These are phyloP conservation scores for Brasilioporus rufonigricans DNA, from an alignment of 768 basidiomycete genomes.

Conservation along the genomic window DNA sequence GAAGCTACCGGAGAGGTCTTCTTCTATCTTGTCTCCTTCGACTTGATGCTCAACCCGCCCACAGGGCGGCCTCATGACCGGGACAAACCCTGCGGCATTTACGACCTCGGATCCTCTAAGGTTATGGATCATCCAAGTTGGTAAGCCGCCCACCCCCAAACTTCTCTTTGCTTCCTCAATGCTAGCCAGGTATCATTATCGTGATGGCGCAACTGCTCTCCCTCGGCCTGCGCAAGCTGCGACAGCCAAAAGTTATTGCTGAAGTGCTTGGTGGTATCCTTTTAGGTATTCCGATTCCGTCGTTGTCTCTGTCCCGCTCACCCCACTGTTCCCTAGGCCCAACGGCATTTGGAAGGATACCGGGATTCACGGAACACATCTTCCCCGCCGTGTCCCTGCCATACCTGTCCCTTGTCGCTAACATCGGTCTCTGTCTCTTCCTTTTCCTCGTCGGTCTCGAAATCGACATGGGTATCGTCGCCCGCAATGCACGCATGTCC, in stretches of 20 bases:
- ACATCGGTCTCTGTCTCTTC: constrained; percentile 85
- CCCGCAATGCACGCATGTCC: constrained; percentile 69
- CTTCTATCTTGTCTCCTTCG: not conserved
- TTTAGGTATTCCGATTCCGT: constrained; percentile 43
- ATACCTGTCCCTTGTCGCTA: constrained; percentile 83
- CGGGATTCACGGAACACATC: constrained; percentile 81
- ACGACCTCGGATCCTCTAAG: constrained; percentile 61
- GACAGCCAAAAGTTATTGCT: constrained; percentile 84
- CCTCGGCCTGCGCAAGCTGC: constrained; percentile 65
- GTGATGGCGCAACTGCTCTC: constrained; percentile 74
- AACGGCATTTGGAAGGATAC: constrained; percentile 76
- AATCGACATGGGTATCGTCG: constrained; percentile 79
- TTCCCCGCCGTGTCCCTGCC: constrained; percentile 73
- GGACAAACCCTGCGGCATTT: constrained; percentile 68
- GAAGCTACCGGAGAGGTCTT: constrained; percentile 24
- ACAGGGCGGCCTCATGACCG: constrained; percentile 74
- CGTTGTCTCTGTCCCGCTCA: not conserved
- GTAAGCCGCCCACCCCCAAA: constrained; percentile 20
- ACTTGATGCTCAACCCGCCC: constrained; percentile 1
- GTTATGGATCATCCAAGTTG: too few relatives aligned
- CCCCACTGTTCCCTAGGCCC: constrained; percentile 25
- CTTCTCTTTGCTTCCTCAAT: not conserved
- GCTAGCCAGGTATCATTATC: constrained; percentile 70
- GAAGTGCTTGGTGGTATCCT: constrained; percentile 85
- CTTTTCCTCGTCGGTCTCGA: constrained; percentile 93